A percentile compares a stretch with the other conserved stretches of the same genome.
phyloP scores from a whole-genome alignment of 1,139 yeast genomes.

The Hyphopichia buzzinii region DNA sequence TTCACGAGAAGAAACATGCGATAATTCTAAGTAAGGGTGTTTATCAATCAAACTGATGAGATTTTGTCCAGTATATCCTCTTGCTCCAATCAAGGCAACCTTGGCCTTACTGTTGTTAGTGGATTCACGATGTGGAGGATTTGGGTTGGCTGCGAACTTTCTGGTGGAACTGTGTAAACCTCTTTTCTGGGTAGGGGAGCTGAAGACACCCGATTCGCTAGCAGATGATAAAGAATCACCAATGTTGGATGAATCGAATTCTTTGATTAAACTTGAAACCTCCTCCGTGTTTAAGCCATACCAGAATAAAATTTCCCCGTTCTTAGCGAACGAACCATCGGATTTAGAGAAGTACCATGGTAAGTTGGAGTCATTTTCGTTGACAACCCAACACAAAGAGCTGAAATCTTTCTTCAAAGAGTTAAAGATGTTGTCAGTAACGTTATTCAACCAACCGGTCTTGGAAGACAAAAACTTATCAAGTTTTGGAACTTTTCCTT shows the following conservation, averaged over 20 bases:
- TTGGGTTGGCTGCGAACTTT: constrained; percentile 55
- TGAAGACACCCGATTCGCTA: constrained; percentile 42
- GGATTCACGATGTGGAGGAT: constrained; percentile 68
- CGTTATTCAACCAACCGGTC: constrained; percentile 96
- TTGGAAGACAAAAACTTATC: constrained; percentile 87
- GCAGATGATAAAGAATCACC: constrained; percentile 38
- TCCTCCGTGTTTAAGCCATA: constrained; percentile 74
- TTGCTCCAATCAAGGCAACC: constrained; percentile 95
- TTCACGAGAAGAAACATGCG: constrained; percentile 96
- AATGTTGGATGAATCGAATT: constrained; percentile 49
- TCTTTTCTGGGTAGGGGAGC: constrained; percentile 38
- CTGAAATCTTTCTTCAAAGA: constrained; percentile 74
- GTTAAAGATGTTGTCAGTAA: constrained; percentile 89
- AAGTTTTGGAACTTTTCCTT: constrained; percentile 58
- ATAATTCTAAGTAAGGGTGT: constrained; percentile 83
- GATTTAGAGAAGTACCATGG: constrained; percentile 92
- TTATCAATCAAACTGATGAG: constrained; percentile 79
- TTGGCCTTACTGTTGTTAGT: constrained; percentile 58
- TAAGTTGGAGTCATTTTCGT: constrained; percentile 87
- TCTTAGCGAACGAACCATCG: constrained; percentile 88
- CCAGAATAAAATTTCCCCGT: constrained; percentile 93
- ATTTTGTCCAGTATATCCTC: constrained; percentile 97
- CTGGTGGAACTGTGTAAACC: constrained; percentile 29
- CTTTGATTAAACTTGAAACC: constrained; percentile 63
- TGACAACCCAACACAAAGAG: constrained; percentile 81